Conservation (phyloP, 305 asterid species). For the Withania somnifera region DNA sequence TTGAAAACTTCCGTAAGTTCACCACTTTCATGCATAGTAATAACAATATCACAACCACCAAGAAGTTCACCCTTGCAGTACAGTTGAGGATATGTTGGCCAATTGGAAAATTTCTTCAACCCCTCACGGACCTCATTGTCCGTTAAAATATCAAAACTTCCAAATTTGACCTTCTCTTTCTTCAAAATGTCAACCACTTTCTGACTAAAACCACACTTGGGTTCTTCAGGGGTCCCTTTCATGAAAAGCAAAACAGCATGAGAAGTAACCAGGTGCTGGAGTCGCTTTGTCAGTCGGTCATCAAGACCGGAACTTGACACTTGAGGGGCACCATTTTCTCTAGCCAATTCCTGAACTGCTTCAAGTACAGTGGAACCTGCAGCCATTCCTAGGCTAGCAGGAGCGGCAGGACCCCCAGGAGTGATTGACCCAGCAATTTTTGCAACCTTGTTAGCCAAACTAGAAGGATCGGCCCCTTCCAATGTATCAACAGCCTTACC, state of each 20-base stretch:
- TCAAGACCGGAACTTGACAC: constrained; percentile 19
- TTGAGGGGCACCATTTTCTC: constrained; percentile 30
- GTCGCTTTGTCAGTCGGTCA: constrained; percentile 35
- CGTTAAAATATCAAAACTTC: constrained; percentile 73
- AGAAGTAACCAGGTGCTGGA: constrained; percentile 60
- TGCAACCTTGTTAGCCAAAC: constrained; percentile 95
- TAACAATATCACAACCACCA: constrained; percentile 81
- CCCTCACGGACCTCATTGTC: constrained; percentile 83
- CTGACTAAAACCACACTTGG: constrained; percentile 87
- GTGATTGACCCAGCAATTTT: constrained; percentile 68
- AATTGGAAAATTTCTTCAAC: constrained; percentile 71
- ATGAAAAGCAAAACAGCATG: constrained; percentile 77
- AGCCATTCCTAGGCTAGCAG: constrained; percentile 98
- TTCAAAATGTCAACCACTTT: constrained; percentile 76
- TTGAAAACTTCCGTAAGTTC: constrained; percentile 62
- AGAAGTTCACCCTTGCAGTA: constrained; percentile 91
- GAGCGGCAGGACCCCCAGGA: constrained; percentile 84
- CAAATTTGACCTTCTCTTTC: constrained; percentile 67
- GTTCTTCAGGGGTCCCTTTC: constrained; percentile 88
- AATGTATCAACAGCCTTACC: constrained; percentile 67
- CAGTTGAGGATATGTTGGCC: constrained; percentile 97
- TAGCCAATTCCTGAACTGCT: constrained; percentile 63
- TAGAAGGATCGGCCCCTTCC: constrained; percentile 97
- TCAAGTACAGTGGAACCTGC: constrained; percentile 85
- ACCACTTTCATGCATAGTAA: constrained; percentile 80